Percentiles rank a stretch among this genome's conserved stretches.
phyloP scores from a whole-genome alignment of 192 early-diverging fungal genomes.

The Backusella macrospora region DNA sequence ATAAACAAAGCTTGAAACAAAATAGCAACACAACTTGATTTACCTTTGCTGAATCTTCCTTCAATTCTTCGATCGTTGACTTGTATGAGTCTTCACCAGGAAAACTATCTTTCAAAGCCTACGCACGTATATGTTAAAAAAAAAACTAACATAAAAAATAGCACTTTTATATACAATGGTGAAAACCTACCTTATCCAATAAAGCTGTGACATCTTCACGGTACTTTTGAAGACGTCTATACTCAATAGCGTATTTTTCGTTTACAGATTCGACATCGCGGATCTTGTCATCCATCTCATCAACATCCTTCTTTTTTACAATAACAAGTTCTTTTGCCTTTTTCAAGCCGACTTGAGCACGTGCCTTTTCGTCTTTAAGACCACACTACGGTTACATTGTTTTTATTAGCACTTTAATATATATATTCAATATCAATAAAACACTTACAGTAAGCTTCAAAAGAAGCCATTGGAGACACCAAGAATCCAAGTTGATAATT shows the following conservation, averaged over 20 bases:
- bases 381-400: constrained; percentile 24
- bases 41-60: constrained; percentile 9
- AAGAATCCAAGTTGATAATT: constrained; percentile 16
- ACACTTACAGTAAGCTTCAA: constrained; percentile 33
- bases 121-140: not conserved
- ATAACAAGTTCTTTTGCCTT: constrained; percentile 20
- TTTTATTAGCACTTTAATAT: not conserved
- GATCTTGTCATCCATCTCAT: constrained; percentile 24
- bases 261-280: constrained; percentile 15
- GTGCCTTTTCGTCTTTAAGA: constrained; percentile 17
- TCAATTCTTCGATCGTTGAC: constrained; percentile 11
- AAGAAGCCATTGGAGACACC: constrained; percentile 27
- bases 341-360: constrained; percentile 9
- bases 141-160: not conserved
- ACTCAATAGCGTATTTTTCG: constrained; percentile 40
- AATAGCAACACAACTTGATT: not conserved
- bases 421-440: not conserved
- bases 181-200: constrained; percentile 35
- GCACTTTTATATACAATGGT: not conserved
- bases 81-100: constrained; percentile 15
- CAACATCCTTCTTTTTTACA: constrained; percentile 14
- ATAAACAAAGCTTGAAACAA: not conserved
- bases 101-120: constrained; percentile 13
- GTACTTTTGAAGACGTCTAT: constrained; percentile 34
- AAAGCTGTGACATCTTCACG: constrained; percentile 38